Conservation (phyloP, 1,284 basidiomycete genomes). For the Trametes hirsuta region DNA sequence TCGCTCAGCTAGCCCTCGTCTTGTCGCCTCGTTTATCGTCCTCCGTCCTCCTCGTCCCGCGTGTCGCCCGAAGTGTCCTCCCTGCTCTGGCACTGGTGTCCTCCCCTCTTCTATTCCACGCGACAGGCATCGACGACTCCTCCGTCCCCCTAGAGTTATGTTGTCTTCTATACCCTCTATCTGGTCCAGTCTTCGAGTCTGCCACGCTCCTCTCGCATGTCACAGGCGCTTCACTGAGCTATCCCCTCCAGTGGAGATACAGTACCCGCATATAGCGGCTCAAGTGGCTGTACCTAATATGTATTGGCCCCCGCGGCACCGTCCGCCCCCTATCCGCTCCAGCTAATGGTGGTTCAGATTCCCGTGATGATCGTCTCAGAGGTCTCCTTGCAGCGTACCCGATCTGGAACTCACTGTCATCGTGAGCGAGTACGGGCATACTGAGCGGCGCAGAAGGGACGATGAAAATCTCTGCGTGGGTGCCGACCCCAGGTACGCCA, state of each 20-base stretch:
- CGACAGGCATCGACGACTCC: not conserved
- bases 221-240: not conserved
- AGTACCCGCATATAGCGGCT: not conserved
- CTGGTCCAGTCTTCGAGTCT: not conserved
- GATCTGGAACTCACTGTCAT: no score
- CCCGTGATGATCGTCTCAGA: no score
- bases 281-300: no score
- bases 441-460: no score
- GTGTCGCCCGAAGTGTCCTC: not conserved
- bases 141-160: not conserved
- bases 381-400: no score
- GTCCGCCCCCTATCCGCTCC: no score
- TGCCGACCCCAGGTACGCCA: no score
- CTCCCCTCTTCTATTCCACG: conserved; percentile 3
- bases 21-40: not conserved
- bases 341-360: no score
- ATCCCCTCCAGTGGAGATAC: not conserved
- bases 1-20: not conserved
- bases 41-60: not conserved
- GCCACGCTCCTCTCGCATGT: not conserved
- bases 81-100: conserved; percentile 1
- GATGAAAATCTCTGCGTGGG: no score
- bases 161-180: not conserved
- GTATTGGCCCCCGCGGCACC: no score
- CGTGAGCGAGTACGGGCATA: no score